Evolutionary conservation across 306 rosid species (phyloP), one percentile per base, ranked within the genome.

Genomic region (Mimosa bimucronata): DNA sequence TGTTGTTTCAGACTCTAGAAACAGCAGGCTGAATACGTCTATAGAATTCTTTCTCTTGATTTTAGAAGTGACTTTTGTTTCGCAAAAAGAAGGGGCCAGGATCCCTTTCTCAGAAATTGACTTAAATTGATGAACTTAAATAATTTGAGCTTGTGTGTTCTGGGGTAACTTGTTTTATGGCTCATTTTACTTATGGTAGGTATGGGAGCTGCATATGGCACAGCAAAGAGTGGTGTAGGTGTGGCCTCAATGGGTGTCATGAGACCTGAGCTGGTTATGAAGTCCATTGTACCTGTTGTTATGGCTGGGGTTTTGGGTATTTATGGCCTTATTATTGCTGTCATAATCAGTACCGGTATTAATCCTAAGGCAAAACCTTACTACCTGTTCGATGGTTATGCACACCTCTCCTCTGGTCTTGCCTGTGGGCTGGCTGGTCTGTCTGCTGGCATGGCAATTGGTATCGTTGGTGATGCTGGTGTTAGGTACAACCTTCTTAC

Each of bases 271-370:
- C 70, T 92, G 80, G 97, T 92, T 79, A 92, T 92, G 97, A 92
- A 92, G 84, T 92, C 97, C 70, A 92, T 92, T 78, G 97, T 92
- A 40, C 97, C 97, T 1, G 97, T 92, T 79, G 97, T 92, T 85
- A 92, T 92, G 97, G 97, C 97, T 88, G 97, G 97, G 69, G 97
- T 92, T 46, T 87, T 92, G 94, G 97, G 97, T 88, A 92, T 92
- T 76, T 92, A 92, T 77, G 97, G 97, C 44, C 94, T 92, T 78
- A 92, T 92, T 80, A 90, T 92, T 85, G 97, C 97, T 77, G 97
- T 92, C 74, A 90, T 92, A 21, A 92, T 92, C 83, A 92, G 97
- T 88, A 92, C 97, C 0, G 97, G 97, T 9, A 92, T 92, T 83
- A 92, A 92, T 83, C 97, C 97, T 13, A 92, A 92, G 86, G 97